Evolutionary conservation across 805 yeast species (phyloP), one percentile per base, ranked within the genome.

Genomic region (Priceomyces castillae): DNA sequence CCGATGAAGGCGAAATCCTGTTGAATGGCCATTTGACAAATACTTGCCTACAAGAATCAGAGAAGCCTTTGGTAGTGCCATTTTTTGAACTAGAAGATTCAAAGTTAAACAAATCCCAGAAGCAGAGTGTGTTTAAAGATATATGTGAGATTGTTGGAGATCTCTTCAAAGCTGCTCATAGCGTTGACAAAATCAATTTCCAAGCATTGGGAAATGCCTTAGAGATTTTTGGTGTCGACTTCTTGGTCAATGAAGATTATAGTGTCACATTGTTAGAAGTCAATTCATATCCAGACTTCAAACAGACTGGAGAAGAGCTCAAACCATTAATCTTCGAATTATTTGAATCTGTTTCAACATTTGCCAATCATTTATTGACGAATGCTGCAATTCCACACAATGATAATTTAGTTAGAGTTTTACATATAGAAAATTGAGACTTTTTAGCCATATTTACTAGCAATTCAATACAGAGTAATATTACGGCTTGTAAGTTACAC

Each of bases 241-340:
- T 90, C 61, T 63, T 94, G 42, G 86, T 94, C 14, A 82, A 81
- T 52, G 67, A 64, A 2, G 68, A 78, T 23, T 58, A 62, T 17
- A 60, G 73, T 11, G 92, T 86, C 2, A 73, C 71, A 36, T 58
- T 94, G 20, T 65, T 92, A 34, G 98, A 94, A 62, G 87, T 90
- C 36, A 94, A 94, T 57, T 84, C 98, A 12, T 94, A 84, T 58
- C 99, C 99, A 1, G 99, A 94, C 59, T 94, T 94, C 67, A 90
- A 89, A 57, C 99, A 94, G 65, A 94, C 98, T 0, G 99, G 99
- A 14, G 77, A 69, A 12, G 84, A 77, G 6, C 69, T 92, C 53
- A 86, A 84, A 56, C 69, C 53, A 2, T 56, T 89, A 17, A 86
- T 94, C 23, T 73, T 74, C 49, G 84, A 76, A 28, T 67, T 90